These are phyloP conservation scores for Selaginella moellendorffii DNA, from an alignment of 75 land plant genomes.

Conservation along the genomic window DNA sequence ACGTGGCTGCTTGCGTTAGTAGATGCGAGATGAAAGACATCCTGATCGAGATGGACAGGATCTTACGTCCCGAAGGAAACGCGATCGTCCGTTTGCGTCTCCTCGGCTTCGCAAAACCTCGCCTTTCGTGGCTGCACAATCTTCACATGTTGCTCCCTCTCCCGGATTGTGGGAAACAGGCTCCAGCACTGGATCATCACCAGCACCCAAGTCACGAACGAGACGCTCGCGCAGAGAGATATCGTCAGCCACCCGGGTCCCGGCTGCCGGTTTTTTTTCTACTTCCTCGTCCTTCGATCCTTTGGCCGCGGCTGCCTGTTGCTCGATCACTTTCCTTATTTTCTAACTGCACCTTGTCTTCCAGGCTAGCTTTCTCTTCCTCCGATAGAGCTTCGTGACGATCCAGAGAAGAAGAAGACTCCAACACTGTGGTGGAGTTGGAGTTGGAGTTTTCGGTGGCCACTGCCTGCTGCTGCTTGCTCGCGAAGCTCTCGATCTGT, in stretches of 20 bases:
- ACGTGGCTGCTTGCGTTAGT: not conserved
- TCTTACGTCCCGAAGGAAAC: slow-evolving; percentile 75
- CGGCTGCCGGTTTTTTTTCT: not conserved
- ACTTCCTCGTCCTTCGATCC: not conserved
- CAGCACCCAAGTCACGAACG: slow-evolving; percentile 3
- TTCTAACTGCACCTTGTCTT: not conserved
- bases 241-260: not conserved
- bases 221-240: slow-evolving; percentile 4
- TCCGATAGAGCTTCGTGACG: not conserved
- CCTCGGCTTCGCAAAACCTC: not conserved
- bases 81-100: slow-evolving; percentile 45
- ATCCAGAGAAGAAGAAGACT: too few relatives aligned
- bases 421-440: too few relatives aligned
- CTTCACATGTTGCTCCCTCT: not conserved
- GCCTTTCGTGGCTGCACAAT: not conserved
- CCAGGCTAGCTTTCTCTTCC: not conserved
- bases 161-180: slow-evolving; percentile 4
- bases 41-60: slow-evolving; percentile 81
- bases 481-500: not conserved
- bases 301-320: not conserved
- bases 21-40: slow-evolving; percentile 67
- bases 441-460: too few relatives aligned
- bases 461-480: too few relatives aligned
- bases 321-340: not conserved
- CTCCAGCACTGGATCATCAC: not conserved